Evolutionary conservation across 208 protist genomes (phyloP).

Genomic region (Angomonas deanei): DNA sequence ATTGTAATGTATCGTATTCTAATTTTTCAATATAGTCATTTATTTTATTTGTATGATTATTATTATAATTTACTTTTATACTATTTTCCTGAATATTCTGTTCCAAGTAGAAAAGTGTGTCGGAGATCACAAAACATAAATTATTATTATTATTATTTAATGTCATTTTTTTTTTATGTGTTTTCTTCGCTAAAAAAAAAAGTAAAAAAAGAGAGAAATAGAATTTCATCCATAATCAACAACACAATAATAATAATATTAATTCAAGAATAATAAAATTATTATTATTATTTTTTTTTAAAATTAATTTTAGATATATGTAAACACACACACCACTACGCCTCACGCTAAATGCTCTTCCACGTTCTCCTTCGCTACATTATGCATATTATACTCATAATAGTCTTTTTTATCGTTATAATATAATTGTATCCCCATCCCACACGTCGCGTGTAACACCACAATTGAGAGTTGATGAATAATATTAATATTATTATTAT

Average conservation of each 20-base stretch:
- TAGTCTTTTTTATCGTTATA: not conserved
- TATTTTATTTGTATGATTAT: not conserved
- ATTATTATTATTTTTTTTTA: not conserved
- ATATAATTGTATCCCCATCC: not conserved
- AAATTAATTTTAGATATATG: too few relatives aligned
- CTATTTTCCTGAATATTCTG: too few relatives aligned
- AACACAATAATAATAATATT: not conserved
- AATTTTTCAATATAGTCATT: not conserved
- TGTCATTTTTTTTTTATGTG: too few relatives aligned
- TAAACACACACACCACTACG: too few relatives aligned
- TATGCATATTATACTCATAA: conserved; percentile 1
- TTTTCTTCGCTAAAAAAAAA: too few relatives aligned
- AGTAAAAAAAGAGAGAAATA: too few relatives aligned
- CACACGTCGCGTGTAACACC: conserved; percentile 70
- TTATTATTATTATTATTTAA: not conserved
- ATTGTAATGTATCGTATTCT: not conserved
- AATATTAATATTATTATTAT: not conserved
- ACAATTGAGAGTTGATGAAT: conserved; percentile 26
- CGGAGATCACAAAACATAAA: not conserved
- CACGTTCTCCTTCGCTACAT: not conserved
- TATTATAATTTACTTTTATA: not conserved
- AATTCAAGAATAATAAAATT: not conserved
- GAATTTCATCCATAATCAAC: too few relatives aligned
- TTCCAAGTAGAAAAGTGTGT: not conserved
- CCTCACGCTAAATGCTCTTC: too few relatives aligned